Evolutionary conservation across 345 rosid genomes (phyloP).

Genomic region (Erodium maritimum): DNA sequence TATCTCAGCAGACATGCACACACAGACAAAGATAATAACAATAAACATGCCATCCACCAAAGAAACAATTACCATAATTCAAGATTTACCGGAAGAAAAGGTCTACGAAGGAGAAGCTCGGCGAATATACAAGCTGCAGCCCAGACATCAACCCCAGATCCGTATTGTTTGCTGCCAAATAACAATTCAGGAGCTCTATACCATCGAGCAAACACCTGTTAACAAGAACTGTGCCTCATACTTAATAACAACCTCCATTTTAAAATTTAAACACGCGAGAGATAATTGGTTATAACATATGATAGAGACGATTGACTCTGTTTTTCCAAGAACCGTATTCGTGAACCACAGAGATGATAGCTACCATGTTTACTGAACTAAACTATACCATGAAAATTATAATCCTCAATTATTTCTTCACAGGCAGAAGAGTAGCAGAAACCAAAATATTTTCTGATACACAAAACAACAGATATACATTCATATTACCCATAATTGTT

Average conservation of each 20-base stretch:
- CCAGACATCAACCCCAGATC: slow-evolving; percentile 90
- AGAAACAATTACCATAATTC: background rate
- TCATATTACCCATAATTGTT: too few species aligned
- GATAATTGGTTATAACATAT: background rate
- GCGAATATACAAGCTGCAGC: slow-evolving; percentile 93
- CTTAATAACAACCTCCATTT: background rate
- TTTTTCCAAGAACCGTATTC: too few species aligned
- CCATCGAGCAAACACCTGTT: slow-evolving; percentile 88
- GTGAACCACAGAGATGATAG: too few species aligned
- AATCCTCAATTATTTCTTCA: too few species aligned
- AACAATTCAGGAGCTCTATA: slow-evolving; percentile 91
- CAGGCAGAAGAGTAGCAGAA: background rate
- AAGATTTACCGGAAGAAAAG: slow-evolving; percentile 62
- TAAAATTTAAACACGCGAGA: background rate
- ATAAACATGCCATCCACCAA: background rate
- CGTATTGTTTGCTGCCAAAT: slow-evolving; percentile 85
- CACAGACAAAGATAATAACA: background rate
- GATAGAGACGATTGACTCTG: too few species aligned
- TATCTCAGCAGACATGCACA: too few species aligned
- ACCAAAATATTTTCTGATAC: too few species aligned
- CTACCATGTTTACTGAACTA: too few species aligned
- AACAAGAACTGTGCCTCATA: background rate
- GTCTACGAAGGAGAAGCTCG: slow-evolving; percentile 70
- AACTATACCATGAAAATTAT: too few species aligned
- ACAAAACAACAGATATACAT: background rate